Evolutionary conservation across 768 basidiomycete genomes (phyloP).

Genomic region (Glaciozyma antarctica): DNA sequence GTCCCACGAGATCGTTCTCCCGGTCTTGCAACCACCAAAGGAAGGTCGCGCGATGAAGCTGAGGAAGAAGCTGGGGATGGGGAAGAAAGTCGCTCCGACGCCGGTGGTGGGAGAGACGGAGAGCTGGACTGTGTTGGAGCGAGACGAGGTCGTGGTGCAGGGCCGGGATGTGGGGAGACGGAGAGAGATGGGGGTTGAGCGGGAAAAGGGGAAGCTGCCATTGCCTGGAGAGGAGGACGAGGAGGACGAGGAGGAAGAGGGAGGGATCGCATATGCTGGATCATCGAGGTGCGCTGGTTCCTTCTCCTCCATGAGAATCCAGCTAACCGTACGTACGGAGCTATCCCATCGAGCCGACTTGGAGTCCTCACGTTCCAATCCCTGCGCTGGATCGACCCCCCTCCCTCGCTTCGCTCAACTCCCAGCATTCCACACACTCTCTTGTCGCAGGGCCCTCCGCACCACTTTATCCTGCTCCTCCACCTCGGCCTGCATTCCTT

Average conservation of each 20-base stretch:
- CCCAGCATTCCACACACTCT: background rate
- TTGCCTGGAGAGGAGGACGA: slow-evolving; percentile 13
- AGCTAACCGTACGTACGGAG: too few species aligned
- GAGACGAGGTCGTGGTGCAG: background rate
- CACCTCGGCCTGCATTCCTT: background rate
- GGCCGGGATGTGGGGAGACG: background rate
- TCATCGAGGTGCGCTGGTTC: background rate
- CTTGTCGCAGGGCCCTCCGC: background rate
- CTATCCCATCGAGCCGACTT: background rate
- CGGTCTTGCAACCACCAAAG: background rate
- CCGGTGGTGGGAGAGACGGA: background rate
- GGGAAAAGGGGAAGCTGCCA: background rate
- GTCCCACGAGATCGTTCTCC: background rate
- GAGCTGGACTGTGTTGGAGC: background rate
- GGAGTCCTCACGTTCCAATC: background rate
- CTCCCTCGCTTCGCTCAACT: background rate
- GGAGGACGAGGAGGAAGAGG: slow-evolving; percentile 2
- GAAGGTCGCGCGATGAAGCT: background rate
- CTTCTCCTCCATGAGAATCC: background rate
- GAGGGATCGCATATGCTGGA: slow-evolving; percentile 5
- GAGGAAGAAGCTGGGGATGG: background rate
- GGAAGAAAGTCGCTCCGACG: too few species aligned
- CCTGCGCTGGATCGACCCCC: background rate
- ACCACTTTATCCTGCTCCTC: background rate
- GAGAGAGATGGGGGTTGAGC: background rate